Conservation (phyloP, 768 basidiomycete genomes). For the Symmetrospora coprosmae region DNA sequence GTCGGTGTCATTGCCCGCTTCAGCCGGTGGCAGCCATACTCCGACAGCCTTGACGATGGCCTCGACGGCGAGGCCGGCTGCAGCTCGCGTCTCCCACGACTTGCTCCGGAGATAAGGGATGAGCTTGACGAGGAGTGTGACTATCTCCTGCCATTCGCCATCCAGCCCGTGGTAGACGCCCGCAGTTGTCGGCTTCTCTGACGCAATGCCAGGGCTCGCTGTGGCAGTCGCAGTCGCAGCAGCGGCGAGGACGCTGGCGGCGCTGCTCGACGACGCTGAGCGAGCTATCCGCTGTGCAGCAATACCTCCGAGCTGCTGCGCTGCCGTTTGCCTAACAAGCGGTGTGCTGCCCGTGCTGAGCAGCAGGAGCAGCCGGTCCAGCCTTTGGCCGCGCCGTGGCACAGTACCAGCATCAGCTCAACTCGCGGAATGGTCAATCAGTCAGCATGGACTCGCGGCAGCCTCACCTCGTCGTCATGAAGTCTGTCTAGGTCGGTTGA, state of each 20-base stretch:
- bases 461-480: neutral
- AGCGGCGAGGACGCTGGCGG: slow-evolving; percentile 34
- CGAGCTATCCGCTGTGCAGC: slow-evolving; percentile 63
- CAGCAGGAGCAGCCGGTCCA: slow-evolving; percentile 90
- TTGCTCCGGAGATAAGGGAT: slow-evolving; percentile 80
- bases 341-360: slow-evolving; percentile 86
- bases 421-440: neutral
- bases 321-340: slow-evolving; percentile 83
- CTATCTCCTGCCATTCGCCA: slow-evolving; percentile 70
- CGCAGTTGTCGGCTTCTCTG: neutral
- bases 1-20: slow-evolving; percentile 34
- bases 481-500: too few relatives aligned
- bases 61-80: slow-evolving; percentile 74
- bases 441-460: neutral
- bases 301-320: slow-evolving; percentile 84
- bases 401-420: neutral
- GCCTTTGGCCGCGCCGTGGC: slow-evolving; percentile 34
- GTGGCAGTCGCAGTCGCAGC: neutral
- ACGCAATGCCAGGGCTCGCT: neutral
- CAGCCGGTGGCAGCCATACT: slow-evolving; percentile 48
- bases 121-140: slow-evolving; percentile 85
- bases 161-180: slow-evolving; percentile 31
- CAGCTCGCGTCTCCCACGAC: slow-evolving; percentile 78
- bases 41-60: slow-evolving; percentile 75
- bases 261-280: slow-evolving; percentile 29